phyloP scores from a whole-genome alignment of 306 rosid genomes.

The Gleditsia sinensis region DNA sequence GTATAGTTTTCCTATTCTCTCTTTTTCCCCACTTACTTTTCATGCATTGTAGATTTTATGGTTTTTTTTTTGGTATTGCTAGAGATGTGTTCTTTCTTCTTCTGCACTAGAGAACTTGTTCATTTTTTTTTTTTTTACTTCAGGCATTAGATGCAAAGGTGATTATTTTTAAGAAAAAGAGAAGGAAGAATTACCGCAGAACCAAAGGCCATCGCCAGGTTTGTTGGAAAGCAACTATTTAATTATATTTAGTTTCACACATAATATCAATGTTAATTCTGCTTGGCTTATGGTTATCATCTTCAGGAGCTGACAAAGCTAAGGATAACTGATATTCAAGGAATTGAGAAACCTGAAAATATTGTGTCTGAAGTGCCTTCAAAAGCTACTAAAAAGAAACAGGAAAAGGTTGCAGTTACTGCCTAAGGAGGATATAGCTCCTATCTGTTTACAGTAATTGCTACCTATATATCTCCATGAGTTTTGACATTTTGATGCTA shows the following conservation, averaged over 20 bases:
- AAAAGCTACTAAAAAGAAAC: slow-evolving; percentile 56
- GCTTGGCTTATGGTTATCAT: slow-evolving; percentile 29
- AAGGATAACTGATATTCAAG: slow-evolving; percentile 89
- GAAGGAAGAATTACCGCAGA: slow-evolving; percentile 92
- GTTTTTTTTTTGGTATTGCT: neutral
- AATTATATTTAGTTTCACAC: neutral
- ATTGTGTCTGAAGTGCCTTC: slow-evolving; percentile 49
- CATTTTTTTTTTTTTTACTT: slow-evolving; percentile 22
- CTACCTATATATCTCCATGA: neutral
- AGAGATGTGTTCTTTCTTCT: neutral
- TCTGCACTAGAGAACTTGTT: neutral
- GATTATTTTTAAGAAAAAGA: slow-evolving; percentile 89
- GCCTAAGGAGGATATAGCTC: slow-evolving; percentile 39
- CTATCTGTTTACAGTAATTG: slow-evolving; percentile 14
- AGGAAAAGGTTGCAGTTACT: slow-evolving; percentile 65
- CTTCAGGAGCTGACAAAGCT: slow-evolving; percentile 86
- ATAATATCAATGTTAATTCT: slow-evolving; percentile 15
- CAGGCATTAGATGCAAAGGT: slow-evolving; percentile 92
- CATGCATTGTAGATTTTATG: neutral
- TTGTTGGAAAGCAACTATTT: slow-evolving; percentile 27
- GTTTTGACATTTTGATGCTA: slow-evolving; percentile 25
- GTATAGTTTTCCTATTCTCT: neutral
- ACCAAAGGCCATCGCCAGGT: slow-evolving; percentile 94
- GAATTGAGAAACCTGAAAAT: slow-evolving; percentile 67
- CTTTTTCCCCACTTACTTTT: neutral